These are phyloP conservation scores for Starmerella apis DNA, from an alignment of 805 yeast species.

Conservation along the genomic window DNA sequence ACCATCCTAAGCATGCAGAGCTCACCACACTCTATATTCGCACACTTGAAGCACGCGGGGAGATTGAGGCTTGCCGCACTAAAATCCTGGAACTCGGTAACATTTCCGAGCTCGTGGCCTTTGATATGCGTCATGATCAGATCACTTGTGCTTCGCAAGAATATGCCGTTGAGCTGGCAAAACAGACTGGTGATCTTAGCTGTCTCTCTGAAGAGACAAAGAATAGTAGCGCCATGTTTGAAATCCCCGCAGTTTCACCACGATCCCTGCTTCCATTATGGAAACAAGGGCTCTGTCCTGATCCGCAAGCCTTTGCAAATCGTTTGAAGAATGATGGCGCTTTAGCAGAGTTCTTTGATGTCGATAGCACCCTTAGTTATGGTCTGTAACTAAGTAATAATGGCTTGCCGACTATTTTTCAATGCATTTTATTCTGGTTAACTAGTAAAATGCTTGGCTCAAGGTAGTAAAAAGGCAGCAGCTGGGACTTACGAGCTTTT, in stretches of 20 bases:
- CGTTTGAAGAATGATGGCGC: constrained; percentile 7
- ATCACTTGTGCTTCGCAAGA: not conserved
- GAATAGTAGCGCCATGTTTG: not conserved
- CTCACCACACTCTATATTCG: constrained; percentile 1
- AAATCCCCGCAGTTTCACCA: not conserved
- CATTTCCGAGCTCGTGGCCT: constrained; percentile 8
- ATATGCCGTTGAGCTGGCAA: constrained; percentile 8
- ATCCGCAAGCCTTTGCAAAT: constrained; percentile 5
- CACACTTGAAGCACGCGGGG: constrained; percentile 15
- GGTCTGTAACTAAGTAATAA: not conserved
- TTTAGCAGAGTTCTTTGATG: constrained; percentile 45
- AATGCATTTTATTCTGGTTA: too few species aligned
- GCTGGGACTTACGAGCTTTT: too few species aligned
- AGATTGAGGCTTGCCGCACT: constrained; percentile 11
- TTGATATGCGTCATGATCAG: constrained; percentile 6
- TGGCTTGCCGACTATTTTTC: too few species aligned
- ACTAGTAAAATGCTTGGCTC: too few species aligned
- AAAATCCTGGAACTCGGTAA: constrained; percentile 1
- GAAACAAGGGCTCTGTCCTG: constrained; percentile 11
- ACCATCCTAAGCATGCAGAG: constrained; percentile 9
- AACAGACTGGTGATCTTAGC: constrained; percentile 5
- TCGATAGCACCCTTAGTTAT: constrained; percentile 32
- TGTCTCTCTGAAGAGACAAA: not conserved
- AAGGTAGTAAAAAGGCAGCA: too few species aligned
- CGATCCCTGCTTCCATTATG: not conserved